Evolutionary conservation across 2,329 filamentous ascomycete genomes (phyloP).

Genomic region (Neopestalotiopsis rosae): DNA sequence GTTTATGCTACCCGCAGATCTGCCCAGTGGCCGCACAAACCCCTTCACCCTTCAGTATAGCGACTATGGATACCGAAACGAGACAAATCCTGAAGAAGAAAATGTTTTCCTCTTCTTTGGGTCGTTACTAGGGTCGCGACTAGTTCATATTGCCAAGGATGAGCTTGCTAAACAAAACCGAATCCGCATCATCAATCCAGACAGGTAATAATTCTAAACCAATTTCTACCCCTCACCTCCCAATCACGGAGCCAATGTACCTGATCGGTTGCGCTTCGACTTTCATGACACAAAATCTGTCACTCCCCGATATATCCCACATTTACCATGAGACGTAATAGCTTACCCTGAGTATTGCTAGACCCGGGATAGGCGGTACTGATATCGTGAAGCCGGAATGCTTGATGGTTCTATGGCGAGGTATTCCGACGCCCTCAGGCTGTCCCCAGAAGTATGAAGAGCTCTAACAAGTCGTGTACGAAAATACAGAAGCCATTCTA

Average conservation of each 20-base stretch:
- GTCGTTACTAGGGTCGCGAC: neutral
- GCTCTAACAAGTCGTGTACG: neutral
- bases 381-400: neutral
- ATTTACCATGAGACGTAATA: too few species aligned
- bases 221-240: too few species aligned
- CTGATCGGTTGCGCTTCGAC: too few species aligned
- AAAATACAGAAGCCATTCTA: neutral
- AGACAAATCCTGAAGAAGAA: neutral
- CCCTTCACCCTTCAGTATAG: neutral
- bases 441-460: neutral
- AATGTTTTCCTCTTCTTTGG: neutral
- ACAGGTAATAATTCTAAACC: neutral
- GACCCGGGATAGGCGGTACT: neutral
- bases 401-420: neutral
- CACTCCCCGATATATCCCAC: too few species aligned
- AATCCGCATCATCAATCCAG: constrained; percentile 2
- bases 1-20: neutral
- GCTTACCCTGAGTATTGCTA: neutral
- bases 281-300: too few species aligned
- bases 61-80: constrained; percentile 2
- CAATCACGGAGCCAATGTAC: too few species aligned
- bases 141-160: neutral
- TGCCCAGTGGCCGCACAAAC: neutral
- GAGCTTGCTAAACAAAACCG: neutral
- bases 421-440: neutral